Percentiles rank a stretch among this genome's conserved stretches.
phyloP scores from a whole-genome alignment of 257 asterid genomes.

The Echites panduratus region DNA sequence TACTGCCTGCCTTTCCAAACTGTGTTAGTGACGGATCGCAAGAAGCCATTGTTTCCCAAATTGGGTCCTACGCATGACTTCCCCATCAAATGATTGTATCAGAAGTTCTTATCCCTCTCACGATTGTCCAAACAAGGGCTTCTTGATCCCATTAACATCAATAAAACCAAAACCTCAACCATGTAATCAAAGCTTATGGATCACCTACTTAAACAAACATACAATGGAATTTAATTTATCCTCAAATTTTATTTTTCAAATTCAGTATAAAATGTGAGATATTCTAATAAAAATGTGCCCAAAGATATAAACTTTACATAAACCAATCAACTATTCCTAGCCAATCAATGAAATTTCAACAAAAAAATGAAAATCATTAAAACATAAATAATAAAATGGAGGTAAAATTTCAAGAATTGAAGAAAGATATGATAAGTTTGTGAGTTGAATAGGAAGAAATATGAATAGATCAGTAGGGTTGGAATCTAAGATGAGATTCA shows the following conservation, averaged over 20 bases:
- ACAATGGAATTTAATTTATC: background rate
- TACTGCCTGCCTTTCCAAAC: constrained; percentile 52
- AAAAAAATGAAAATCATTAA: background rate
- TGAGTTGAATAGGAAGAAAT: constrained; percentile 11
- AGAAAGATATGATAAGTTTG: background rate
- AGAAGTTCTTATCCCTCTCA: constrained; percentile 27
- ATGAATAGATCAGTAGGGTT: constrained; percentile 11
- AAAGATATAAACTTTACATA: constrained; percentile 4
- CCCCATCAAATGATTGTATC: constrained; percentile 49
- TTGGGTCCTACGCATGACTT: constrained; percentile 67
- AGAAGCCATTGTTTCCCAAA: constrained; percentile 62
- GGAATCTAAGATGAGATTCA: constrained; percentile 11
- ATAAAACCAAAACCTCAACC: constrained; percentile 2
- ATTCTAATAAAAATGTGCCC: background rate
- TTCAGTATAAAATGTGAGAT: background rate
- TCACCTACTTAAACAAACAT: background rate
- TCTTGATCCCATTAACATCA: constrained; percentile 33
- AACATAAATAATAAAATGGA: background rate
- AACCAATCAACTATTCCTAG: background rate
- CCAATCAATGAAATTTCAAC: background rate
- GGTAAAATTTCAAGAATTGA: background rate
- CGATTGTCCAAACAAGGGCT: constrained; percentile 15
- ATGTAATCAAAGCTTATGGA: constrained; percentile 5
- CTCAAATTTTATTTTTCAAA: background rate
- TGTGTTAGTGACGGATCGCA: constrained; percentile 63